Evolutionary conservation across 2,329 filamentous ascomycete genomes (phyloP), one percentile per base, ranked within the genome.

Genomic region (Teratosphaeria viscida): DNA sequence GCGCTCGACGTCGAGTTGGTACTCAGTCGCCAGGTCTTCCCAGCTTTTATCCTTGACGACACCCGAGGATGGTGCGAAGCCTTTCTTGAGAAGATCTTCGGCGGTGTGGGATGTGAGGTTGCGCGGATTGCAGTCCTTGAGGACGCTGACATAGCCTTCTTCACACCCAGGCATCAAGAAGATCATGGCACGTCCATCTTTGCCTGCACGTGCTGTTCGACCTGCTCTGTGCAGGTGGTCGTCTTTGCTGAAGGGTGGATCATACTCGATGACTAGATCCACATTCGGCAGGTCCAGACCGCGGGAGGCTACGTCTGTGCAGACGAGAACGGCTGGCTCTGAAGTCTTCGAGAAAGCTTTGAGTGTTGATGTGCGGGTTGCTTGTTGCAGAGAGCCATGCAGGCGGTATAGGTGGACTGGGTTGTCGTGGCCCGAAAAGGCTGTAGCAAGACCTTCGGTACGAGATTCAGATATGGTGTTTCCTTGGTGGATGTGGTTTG

Each of bases 191-290:
- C 92, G 86, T 32, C 94, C 94, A 11, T 92, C 83, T 5, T 89
- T 87, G 16, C 94, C 94, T 0, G 95, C 90, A 79, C 94, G 89
- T 3, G 94, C 94, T 11, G 94, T 99, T 73, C 94, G 88, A 58
- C 94, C 94, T 59, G 97, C 90, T 59, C 94, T 87, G 76, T 99
- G 94, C 7, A 96, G 82, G 73, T 99, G 94, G 73, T 99, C 94
- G 62, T 92, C 89, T 27, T 90, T 86, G 71, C 88, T 90, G 75
- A 97, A 97, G 2, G 94, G 90, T 0, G 94, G 92, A 71, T 99
- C 94, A 71, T 96, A 97, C 73, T 99, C 94, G 59, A 99, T 83
- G 56, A 99, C 91, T 23, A 96, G 81, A 72, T 99, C 94, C 57
- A 99, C 90, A 56, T 94, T 92, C 0, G 92, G 92, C 16, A 99